These are phyloP conservation scores for Trichomonas tenax DNA, from an alignment of 208 protist genomes.

Conservation along the genomic window DNA sequence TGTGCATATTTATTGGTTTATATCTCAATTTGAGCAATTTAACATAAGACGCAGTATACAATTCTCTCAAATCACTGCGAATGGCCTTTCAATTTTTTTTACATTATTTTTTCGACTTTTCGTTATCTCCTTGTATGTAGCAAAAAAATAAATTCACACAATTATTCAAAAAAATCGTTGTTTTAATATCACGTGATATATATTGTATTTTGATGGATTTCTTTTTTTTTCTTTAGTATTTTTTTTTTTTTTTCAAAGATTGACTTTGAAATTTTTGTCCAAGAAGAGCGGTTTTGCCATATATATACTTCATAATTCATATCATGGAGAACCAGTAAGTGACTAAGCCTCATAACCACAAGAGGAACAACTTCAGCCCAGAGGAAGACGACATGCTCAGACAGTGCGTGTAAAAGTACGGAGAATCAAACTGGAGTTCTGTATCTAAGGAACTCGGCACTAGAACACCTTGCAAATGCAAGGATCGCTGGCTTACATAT, in stretches of 20 bases:
- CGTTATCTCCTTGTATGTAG: no score
- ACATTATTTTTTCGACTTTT: neutral
- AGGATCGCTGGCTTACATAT: neutral
- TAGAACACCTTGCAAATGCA: neutral
- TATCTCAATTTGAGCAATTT: neutral
- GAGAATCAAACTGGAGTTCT: neutral
- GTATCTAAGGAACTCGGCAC: neutral
- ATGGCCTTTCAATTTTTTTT: neutral
- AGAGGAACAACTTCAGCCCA: neutral
- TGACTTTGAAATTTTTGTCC: neutral
- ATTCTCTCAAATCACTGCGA: neutral
- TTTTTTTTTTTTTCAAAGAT: no score
- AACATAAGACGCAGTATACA: neutral
- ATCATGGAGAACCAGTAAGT: neutral
- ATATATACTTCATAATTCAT: neutral
- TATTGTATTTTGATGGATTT: no score
- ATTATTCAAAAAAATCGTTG: no score
- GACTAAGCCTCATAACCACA: neutral
- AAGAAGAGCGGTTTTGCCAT: neutral
- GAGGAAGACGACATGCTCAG: neutral
- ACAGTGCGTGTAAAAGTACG: neutral
- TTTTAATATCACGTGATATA: no score
- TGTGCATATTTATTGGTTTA: no score
- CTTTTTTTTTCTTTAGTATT: no score
- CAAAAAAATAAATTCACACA: no score